Evolutionary conservation across 1,284 basidiomycete genomes (phyloP).

Genomic region (Pascua guehoae): DNA sequence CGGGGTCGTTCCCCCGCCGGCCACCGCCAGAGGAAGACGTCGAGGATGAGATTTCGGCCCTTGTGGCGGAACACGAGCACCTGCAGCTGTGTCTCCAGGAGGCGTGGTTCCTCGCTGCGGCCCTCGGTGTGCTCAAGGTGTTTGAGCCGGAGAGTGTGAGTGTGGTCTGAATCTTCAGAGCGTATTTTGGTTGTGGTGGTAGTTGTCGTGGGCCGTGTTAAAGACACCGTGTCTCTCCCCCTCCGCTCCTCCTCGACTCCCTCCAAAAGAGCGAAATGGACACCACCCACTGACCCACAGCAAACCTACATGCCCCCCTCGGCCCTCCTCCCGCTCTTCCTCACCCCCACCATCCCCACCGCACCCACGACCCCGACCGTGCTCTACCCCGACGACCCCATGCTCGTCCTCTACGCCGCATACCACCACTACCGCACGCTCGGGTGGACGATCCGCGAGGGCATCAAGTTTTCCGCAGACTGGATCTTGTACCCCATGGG

Average conservation of each 20-base stretch:
- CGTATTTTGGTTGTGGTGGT: too few species aligned
- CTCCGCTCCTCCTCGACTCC: too few species aligned
- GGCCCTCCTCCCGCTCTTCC: constrained; percentile 44
- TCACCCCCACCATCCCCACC: constrained; percentile 36
- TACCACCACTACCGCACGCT: constrained; percentile 96
- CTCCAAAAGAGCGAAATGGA: not conserved
- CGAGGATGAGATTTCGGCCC: constrained; percentile 45
- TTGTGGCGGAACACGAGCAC: constrained; percentile 72
- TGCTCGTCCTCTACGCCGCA: constrained; percentile 81
- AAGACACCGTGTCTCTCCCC: not conserved
- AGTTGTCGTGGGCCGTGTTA: too few species aligned
- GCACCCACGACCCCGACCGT: constrained; percentile 7
- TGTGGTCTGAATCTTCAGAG: not conserved
- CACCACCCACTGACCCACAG: constrained; percentile 2
- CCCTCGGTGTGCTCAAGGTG: constrained; percentile 77
- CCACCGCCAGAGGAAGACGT: constrained; percentile 59
- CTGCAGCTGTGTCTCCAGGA: constrained; percentile 88
- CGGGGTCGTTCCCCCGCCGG: too few species aligned
- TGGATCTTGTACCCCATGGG: constrained; percentile 92
- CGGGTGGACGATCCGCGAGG: constrained; percentile 96
- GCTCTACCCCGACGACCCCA: constrained; percentile 72
- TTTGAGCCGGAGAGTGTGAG: constrained; percentile 62
- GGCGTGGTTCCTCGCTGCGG: constrained; percentile 85
- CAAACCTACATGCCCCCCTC: constrained; percentile 48
- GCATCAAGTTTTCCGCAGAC: constrained; percentile 97